These are phyloP conservation scores for Linum lewisii DNA, from an alignment of 345 rosid genomes.

Conservation along the genomic window DNA sequence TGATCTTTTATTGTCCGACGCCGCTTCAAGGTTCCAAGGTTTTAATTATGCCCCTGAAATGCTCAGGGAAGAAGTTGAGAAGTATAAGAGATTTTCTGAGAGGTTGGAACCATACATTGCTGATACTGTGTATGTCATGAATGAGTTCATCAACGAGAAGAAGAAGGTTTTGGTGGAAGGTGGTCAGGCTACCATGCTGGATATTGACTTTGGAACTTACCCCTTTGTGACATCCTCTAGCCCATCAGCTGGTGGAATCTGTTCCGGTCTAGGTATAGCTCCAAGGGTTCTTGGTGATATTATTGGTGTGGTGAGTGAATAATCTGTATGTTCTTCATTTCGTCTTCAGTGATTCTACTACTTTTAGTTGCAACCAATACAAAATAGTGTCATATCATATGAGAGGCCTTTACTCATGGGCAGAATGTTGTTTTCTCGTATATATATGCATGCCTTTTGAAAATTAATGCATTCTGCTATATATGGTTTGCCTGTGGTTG, in stretches of 20 bases:
- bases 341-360: too few species aligned
- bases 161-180: constrained; percentile 92
- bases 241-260: constrained; percentile 96
- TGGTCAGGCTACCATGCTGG: constrained; percentile 98
- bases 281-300: constrained; percentile 89
- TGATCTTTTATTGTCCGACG: constrained; percentile 62
- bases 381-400: too few species aligned
- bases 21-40: constrained; percentile 60
- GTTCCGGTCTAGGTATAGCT: constrained; percentile 91
- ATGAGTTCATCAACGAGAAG: constrained; percentile 63
- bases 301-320: constrained; percentile 73
- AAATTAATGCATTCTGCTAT: too few species aligned
- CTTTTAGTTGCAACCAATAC: too few species aligned
- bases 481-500: neutral
- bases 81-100: constrained; percentile 85
- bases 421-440: neutral
- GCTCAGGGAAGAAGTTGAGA: constrained; percentile 82
- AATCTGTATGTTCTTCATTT: neutral
- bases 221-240: constrained; percentile 98
- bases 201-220: constrained; percentile 90
- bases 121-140: constrained; percentile 80
- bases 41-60: constrained; percentile 62
- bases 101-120: constrained; percentile 82
- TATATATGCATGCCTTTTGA: neutral
- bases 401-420: too few species aligned